Conservation (phyloP, 257 asterid genomes). For the Solanum phureja region DNA sequence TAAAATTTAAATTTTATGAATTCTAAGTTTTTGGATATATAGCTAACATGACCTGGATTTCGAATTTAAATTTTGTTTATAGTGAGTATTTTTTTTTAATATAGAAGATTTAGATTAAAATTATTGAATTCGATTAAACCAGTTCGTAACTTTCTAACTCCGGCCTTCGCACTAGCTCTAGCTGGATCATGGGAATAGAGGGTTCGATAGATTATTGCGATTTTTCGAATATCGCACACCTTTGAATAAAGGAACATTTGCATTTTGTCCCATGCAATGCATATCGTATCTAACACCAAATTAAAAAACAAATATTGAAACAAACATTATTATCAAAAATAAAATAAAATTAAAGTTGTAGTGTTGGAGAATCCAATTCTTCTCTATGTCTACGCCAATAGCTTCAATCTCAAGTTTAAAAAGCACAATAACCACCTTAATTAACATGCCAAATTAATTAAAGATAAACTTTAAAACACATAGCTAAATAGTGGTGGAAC, state of each 20-base stretch:
- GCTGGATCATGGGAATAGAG: neutral
- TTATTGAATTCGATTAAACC: neutral
- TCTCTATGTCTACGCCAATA: neutral
- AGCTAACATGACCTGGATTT: neutral
- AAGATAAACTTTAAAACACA: neutral
- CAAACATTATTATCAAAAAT: neutral
- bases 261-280: conserved; percentile 1
- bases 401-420: neutral
- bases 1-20: neutral
- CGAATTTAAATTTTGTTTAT: neutral
- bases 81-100: neutral
- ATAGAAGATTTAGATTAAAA: neutral
- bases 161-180: neutral
- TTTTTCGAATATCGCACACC: conserved; percentile 8
- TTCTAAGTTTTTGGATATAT: neutral
- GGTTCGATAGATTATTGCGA: neutral
- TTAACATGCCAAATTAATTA: neutral
- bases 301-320: neutral
- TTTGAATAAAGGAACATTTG: neutral
- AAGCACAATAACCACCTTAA: neutral
- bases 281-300: neutral
- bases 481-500: neutral
- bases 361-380: neutral
- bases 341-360: neutral
- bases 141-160: neutral